Base-by-base conservation (phyloP, 2,329 filamentous ascomycete species). In the Aspergillus novofumigatus region DNA sequence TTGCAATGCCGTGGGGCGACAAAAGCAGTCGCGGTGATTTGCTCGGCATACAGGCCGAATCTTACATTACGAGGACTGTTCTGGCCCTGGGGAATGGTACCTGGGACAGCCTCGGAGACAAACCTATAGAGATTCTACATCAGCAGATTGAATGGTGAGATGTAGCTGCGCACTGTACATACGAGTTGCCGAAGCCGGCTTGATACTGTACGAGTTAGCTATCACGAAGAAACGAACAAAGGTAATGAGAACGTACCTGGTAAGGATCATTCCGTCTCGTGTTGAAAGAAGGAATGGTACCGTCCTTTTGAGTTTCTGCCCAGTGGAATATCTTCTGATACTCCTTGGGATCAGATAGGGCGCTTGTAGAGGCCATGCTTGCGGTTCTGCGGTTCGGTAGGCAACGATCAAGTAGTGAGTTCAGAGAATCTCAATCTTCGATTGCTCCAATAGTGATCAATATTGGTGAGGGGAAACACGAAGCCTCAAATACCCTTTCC, bases 281-380 rank as follows among this genome's bases (percentile, higher is more conserved):
- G 3, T 72, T 75, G 62, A 85, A 85, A 0, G 81, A 83, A 10
- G 81, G 82, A 26, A 84, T 78, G 0, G 74, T 65, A 0, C 79
- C 83, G 65, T 85, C 77, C 64, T 84, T 78, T 62, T 85, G 83
- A n/a, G 82, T 84, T 65, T 83, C 81, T 0, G 82, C 83, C 83
- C 83, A 85, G 65, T 81, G 80, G 58, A 81, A 81, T 63, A 81
- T 79, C 52, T 79, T 78, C 54, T 81, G 78, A 60, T 81, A 81
- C 47, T 81, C 77, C 45, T 68, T 41, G 49, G 70, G 67, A 53
- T 70, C 67, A 2, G 68, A 56, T 8, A 69, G 57, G 2, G 59
- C 59, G 26, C 57, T 61, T 51, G 62, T 65, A 9, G 68, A 69
- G 59, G 63, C 58, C 67, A 71, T 70, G 35, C 17, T 66, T n/a